Conservation (phyloP, 306 rosid species). For the Aeschynomene evenia region DNA sequence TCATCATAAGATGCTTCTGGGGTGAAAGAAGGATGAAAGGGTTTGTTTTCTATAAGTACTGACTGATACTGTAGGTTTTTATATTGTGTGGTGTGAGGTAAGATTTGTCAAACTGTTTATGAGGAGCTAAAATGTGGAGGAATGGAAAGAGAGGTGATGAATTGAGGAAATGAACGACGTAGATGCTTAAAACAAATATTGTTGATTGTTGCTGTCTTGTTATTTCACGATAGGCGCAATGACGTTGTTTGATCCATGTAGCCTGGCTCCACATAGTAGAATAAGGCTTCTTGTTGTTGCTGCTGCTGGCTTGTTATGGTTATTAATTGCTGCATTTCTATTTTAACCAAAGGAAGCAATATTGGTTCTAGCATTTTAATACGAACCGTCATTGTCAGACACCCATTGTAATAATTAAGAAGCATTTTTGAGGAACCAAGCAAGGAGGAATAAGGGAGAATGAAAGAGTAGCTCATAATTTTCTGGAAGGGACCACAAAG, state of each 20-base stretch:
- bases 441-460: slow-evolving; percentile 2
- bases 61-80: neutral
- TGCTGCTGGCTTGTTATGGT: neutral
- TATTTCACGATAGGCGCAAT: too few species aligned
- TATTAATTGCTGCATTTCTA: neutral
- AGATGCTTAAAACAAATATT: neutral
- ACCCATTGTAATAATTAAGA: neutral
- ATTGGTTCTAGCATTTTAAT: neutral
- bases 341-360: neutral
- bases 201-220: neutral
- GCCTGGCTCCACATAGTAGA: too few species aligned
- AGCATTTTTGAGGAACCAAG: neutral
- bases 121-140: neutral
- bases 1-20: neutral
- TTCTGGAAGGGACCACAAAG: too few species aligned
- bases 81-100: neutral
- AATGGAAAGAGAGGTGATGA: neutral
- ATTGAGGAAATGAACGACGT: neutral
- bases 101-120: neutral
- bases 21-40: neutral
- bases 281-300: too few species aligned
- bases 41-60: too few species aligned
- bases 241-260: too few species aligned
- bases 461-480: neutral
- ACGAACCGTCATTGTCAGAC: neutral